Conservation (phyloP, 108 stramenopile genomes). For the Cyclostephanos invisitatus region DNA sequence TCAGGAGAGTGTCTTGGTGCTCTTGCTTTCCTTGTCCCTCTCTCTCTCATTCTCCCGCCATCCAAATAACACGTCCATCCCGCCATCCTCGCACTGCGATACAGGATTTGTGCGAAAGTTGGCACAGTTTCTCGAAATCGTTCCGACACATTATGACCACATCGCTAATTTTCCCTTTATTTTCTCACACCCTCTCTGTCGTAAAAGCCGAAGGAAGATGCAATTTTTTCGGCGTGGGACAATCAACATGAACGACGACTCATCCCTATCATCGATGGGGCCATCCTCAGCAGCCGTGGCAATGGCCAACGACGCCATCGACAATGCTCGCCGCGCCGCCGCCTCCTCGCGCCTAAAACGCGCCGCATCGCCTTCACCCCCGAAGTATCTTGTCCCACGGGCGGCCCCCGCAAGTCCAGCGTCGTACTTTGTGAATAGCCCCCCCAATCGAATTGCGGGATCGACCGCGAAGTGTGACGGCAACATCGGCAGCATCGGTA, state of each 20-base stretch:
- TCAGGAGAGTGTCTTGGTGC: too few relatives aligned
- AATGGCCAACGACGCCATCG: slow-evolving; percentile 50
- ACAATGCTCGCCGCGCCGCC: slow-evolving; percentile 49
- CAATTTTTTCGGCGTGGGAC: too few relatives aligned
- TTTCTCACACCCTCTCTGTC: too few relatives aligned
- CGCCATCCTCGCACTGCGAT: too few relatives aligned
- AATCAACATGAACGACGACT: slow-evolving; percentile 18
- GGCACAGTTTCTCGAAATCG: too few relatives aligned
- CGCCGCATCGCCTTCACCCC: not conserved
- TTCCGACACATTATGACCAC: too few relatives aligned
- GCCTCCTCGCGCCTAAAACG: slow-evolving; percentile 35
- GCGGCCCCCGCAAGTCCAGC: not conserved
- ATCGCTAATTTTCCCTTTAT: not conserved
- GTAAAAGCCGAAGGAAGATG: too few relatives aligned
- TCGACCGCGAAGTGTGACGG: not conserved
- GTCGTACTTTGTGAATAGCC: not conserved
- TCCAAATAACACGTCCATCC: too few relatives aligned
- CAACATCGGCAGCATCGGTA: not conserved
- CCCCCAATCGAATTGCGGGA: not conserved
- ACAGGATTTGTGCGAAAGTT: too few relatives aligned
- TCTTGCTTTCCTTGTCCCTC: too few relatives aligned
- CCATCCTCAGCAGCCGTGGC: slow-evolving; percentile 48
- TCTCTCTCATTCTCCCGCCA: too few relatives aligned
- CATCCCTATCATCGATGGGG: slow-evolving; percentile 14
- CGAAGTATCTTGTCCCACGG: not conserved